Percentiles rank a stretch among this genome's conserved stretches.
These are phyloP conservation scores for Colletotrichum nymphaeae DNA, from an alignment of 2,329 filamentous ascomycete genomes.

Conservation along the genomic window DNA sequence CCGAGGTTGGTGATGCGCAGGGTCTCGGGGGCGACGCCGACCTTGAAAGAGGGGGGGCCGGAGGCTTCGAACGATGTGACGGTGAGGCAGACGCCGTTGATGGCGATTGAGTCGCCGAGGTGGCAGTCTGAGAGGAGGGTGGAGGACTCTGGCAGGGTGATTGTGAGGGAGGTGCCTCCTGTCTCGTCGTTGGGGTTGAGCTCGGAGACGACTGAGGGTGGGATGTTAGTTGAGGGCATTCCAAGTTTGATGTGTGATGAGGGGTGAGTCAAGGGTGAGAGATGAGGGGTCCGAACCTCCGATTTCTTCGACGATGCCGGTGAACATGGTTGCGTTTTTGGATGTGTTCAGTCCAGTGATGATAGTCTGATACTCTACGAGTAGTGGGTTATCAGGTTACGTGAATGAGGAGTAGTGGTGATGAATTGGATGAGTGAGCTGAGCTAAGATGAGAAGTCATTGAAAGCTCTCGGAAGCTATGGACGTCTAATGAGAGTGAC, in stretches of 20 bases:
- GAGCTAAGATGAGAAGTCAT: conserved; percentile 9
- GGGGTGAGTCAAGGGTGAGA: not conserved
- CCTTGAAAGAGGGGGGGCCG: conserved; percentile 74
- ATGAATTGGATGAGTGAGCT: not conserved
- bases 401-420: not conserved
- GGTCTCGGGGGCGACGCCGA: conserved; percentile 95
- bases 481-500: not conserved
- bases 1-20: conserved; percentile 97
- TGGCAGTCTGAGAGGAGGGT: conserved; percentile 86
- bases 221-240: conserved; percentile 36
- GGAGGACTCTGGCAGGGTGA: conserved; percentile 74
- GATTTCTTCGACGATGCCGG: conserved; percentile 91
- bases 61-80: conserved; percentile 69
- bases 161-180: conserved; percentile 90
- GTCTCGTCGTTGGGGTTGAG: conserved; percentile 85
- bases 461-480: conserved; percentile 26
- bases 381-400: not conserved
- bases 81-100: conserved; percentile 97
- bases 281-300: conserved; percentile 75
- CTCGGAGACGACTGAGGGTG: conserved; percentile 78
- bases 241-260: conserved; percentile 9
- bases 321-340: conserved; percentile 77
- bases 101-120: conserved; percentile 91
- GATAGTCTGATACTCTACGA: too few relatives aligned
- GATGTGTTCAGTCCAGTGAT: not conserved